Conservation (phyloP, 345 rosid genomes). For the Populus alba region DNA sequence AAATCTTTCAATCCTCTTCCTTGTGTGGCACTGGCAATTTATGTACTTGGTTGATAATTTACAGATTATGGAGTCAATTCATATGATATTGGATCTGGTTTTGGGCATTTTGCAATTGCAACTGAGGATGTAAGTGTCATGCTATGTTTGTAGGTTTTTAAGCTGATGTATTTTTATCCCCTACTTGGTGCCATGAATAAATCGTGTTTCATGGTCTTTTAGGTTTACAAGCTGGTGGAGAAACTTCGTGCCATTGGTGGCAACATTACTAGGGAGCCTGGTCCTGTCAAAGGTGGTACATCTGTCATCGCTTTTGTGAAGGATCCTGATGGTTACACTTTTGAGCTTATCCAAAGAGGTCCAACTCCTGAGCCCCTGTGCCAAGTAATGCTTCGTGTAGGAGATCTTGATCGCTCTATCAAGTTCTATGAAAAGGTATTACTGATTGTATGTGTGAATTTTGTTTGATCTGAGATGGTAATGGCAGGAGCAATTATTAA, state of each 20-base stretch:
- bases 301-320: slow-evolving; percentile 78
- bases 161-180: not conserved
- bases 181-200: slow-evolving; percentile 2
- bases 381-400: slow-evolving; percentile 94
- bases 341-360: slow-evolving; percentile 85
- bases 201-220: slow-evolving; percentile 1
- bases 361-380: slow-evolving; percentile 91
- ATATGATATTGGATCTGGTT: slow-evolving; percentile 91
- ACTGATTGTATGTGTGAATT: not conserved
- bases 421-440: slow-evolving; percentile 90
- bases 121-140: slow-evolving; percentile 66
- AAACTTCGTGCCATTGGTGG: slow-evolving; percentile 74
- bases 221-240: slow-evolving; percentile 85
- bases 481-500: not conserved
- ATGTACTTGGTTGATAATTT: not conserved
- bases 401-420: slow-evolving; percentile 77
- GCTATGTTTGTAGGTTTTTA: not conserved
- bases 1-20: not conserved
- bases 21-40: not conserved
- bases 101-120: slow-evolving; percentile 90
- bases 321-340: slow-evolving; percentile 93
- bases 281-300: slow-evolving; percentile 85
- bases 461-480: not conserved
- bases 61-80: slow-evolving; percentile 83
- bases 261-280: slow-evolving; percentile 75